Evolutionary conservation across 257 asterid genomes (phyloP).

Genomic region (Plantago elongata): DNA sequence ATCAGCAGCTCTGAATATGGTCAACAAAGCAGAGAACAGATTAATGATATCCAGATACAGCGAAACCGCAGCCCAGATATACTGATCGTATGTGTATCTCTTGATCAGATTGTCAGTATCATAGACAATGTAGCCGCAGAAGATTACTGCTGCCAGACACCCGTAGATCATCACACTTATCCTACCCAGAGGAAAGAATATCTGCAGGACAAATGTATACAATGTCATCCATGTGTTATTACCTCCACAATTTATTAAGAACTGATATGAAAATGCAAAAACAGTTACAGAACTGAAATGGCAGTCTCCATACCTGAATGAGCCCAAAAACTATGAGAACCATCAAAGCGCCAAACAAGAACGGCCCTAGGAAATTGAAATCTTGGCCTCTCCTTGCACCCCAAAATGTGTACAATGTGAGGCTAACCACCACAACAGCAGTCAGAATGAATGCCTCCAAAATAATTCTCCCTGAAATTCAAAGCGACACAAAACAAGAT

Average conservation of each 20-base stretch:
- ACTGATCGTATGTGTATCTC: conserved; percentile 46
- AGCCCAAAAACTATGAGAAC: conserved; percentile 40
- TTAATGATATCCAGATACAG: conserved; percentile 55
- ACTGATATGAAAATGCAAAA: not conserved
- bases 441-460: conserved; percentile 44
- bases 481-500: not conserved
- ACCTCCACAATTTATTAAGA: not conserved
- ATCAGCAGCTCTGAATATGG: conserved; percentile 36
- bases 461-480: conserved; percentile 36
- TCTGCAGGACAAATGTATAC: conserved; percentile 22
- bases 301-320: conserved; percentile 37
- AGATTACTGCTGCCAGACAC: conserved; percentile 41
- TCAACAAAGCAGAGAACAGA: conserved; percentile 38
- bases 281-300: not conserved
- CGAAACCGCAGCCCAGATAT: conserved; percentile 48
- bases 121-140: conserved; percentile 50
- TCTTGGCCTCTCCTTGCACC: conserved; percentile 55
- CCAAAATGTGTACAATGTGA: conserved; percentile 60
- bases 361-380: conserved; percentile 53
- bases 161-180: conserved; percentile 41
- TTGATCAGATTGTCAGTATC: conserved; percentile 61
- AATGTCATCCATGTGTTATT: not conserved
- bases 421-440: conserved; percentile 42
- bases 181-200: conserved; percentile 45
- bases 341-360: conserved; percentile 43